phyloP scores from a whole-genome alignment of 176 grass and related monocot genomes.

The Rhynchospora breviuscula region DNA sequence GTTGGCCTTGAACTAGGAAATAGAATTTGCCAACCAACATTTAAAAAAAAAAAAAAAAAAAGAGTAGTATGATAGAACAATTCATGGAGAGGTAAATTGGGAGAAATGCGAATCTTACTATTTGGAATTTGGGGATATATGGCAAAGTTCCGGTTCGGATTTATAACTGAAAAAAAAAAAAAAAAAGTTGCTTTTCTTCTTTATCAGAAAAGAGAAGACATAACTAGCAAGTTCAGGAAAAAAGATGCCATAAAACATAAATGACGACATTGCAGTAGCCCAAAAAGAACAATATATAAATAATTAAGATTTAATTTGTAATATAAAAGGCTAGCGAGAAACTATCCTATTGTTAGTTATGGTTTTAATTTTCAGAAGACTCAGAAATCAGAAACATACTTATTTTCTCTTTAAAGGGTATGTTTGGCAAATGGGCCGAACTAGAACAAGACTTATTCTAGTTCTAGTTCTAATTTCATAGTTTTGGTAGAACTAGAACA shows the following conservation, averaged over 20 bases:
- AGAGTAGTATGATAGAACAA: not conserved
- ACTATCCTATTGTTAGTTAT: not conserved
- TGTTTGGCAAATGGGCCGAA: too few relatives aligned
- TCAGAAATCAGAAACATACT: not conserved
- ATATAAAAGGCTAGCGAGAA: not conserved
- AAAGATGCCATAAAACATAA: not conserved
- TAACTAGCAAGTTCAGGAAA: not conserved
- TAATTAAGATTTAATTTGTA: not conserved
- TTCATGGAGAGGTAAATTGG: not conserved
- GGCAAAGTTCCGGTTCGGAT: not conserved
- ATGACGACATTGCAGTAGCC: not conserved
- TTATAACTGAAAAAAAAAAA: not conserved
- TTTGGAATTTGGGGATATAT: not conserved
- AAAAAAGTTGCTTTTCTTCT: not conserved
- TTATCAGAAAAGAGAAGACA: not conserved
- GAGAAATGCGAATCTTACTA: not conserved
- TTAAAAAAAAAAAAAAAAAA: too few relatives aligned
- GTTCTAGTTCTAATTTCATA: too few relatives aligned
- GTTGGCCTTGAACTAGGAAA: not conserved
- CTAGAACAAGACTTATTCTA: too few relatives aligned
- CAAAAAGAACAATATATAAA: not conserved
- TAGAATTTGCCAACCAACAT: too few relatives aligned
- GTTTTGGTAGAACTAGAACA: too few relatives aligned
- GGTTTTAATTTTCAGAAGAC: not conserved
- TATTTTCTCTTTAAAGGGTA: slow-evolving; percentile 3